Conservation (phyloP, 163 green algal species). For the Prototheca wickerhamii region DNA sequence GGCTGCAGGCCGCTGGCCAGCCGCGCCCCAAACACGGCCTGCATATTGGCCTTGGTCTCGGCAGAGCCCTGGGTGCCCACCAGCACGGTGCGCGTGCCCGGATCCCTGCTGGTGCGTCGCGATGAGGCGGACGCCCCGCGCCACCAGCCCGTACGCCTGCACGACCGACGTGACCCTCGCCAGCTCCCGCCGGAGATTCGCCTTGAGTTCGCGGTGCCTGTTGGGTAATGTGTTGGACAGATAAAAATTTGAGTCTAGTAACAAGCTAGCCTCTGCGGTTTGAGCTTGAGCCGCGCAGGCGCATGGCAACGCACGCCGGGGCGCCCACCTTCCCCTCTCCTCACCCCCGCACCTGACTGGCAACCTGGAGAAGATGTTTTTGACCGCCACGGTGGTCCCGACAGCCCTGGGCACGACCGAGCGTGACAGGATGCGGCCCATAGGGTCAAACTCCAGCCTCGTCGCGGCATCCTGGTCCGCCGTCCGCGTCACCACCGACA, state of each 20-base stretch:
- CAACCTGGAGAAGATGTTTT: slow-evolving; percentile 76
- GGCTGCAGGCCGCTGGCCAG: slow-evolving; percentile 53
- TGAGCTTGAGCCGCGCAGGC: too few relatives aligned
- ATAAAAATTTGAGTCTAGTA: too few relatives aligned
- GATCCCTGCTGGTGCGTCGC: slow-evolving; percentile 57
- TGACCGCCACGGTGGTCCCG: slow-evolving; percentile 83
- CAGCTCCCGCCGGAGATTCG: slow-evolving; percentile 81
- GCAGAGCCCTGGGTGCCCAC: slow-evolving; percentile 44
- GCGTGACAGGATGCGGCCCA: slow-evolving; percentile 43
- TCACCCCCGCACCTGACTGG: slow-evolving; percentile 60
- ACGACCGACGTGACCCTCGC: slow-evolving; percentile 64
- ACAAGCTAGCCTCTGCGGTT: neutral
- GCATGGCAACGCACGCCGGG: neutral
- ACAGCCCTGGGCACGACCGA: slow-evolving; percentile 47
- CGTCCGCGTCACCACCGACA: slow-evolving; percentile 75
- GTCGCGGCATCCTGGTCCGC: slow-evolving; percentile 32
- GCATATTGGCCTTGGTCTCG: slow-evolving; percentile 49
- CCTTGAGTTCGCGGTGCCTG: slow-evolving; percentile 66
- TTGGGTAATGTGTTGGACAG: neutral
- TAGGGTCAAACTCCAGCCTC: slow-evolving; percentile 48
- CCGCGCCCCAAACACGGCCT: slow-evolving; percentile 69
- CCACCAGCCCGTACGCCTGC: slow-evolving; percentile 62
- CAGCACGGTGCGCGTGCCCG: slow-evolving; percentile 30
- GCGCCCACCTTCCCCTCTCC: too few relatives aligned
- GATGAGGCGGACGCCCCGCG: slow-evolving; percentile 54